Base-by-base conservation (phyloP, 2,329 filamentous ascomycete species). In the Alternaria viburni region DNA sequence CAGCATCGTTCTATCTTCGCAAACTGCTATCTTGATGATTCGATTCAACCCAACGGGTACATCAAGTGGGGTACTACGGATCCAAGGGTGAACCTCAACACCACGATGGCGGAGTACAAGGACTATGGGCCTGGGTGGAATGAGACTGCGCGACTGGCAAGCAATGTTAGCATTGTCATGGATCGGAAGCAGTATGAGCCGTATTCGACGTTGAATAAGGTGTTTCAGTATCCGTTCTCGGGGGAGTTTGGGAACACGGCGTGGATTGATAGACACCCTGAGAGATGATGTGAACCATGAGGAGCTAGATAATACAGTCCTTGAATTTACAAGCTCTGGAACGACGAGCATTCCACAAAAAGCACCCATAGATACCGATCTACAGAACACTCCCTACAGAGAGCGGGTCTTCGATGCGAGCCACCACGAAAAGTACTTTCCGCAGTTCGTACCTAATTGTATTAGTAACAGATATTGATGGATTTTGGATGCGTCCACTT, bases 1-100 rank as follows among this genome's bases (percentile, higher is more conserved):
- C 77, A 81, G 47, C 87, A 89, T 65, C 83, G 86, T 19, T 86
- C 85, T 32, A 81, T 90, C 63, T 89, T 89, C 66, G 84, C 86
- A 57, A 76, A 84, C 11, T 83, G 80, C 2, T 87, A 86, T 65
- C 79, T 89, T 6, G 87, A 90, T 69, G 81, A 81, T 6, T 86
- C 83, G 49, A 85, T 90, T 25, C 66, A 79, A 41, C 79, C 84
- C 0, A 81, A 78, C 2, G 88, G 88, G 2, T 90, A 89, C 70
- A 87, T 86, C 41, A 69, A 81, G 11, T 89, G 87, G 87, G 71
- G 79, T 13, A 64, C 71, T 23, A 81, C 77, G 8, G 82, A 79
- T 62, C 82, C 77, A 51, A 81, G 74, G 65, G 76, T 81, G 5
- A 61, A 57, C 11, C 47, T 50, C 23, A 72, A 71, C n/a, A 89